These are phyloP conservation scores for Hygrophorus russula DNA, from an alignment of 768 basidiomycete genomes.

Conservation along the genomic window DNA sequence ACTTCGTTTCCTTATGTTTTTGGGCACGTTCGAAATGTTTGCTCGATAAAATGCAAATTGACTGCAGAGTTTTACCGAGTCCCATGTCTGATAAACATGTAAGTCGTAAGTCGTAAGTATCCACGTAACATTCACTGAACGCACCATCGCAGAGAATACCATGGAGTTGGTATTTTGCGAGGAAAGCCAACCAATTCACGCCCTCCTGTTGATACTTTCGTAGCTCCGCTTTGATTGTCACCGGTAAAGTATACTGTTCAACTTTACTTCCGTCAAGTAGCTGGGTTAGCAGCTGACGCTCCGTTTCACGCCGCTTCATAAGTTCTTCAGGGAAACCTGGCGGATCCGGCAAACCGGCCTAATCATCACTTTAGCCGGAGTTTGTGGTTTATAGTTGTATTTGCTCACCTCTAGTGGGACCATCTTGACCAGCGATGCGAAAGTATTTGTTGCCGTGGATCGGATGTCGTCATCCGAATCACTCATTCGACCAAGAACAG, in stretches of 20 bases:
- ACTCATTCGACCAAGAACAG: constrained; percentile 95
- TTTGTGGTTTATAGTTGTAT: not conserved
- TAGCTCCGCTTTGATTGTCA: constrained; percentile 84
- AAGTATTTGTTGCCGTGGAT: constrained; percentile 91
- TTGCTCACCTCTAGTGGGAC: constrained; percentile 82
- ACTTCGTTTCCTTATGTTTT: constrained; percentile 50
- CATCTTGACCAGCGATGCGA: constrained; percentile 96
- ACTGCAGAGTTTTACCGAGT: constrained; percentile 94
- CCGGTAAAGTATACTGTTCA: constrained; percentile 78
- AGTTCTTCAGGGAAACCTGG: constrained; percentile 84
- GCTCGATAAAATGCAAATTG: constrained; percentile 92
- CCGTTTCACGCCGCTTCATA: constrained; percentile 72
- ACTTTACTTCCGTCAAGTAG: constrained; percentile 93
- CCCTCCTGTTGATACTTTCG: constrained; percentile 98
- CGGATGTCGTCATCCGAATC: constrained; percentile 88
- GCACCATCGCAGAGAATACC: constrained; percentile 95
- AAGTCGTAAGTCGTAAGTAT: constrained; percentile 3
- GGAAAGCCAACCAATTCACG: constrained; percentile 96
- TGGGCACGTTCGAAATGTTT: constrained; percentile 84
- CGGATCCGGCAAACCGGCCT: constrained; percentile 97
- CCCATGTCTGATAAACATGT: constrained; percentile 73
- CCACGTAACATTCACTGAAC: constrained; percentile 10
- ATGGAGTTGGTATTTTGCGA: constrained; percentile 95
- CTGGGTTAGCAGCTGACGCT: constrained; percentile 87
- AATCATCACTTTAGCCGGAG: not conserved